These are phyloP conservation scores for Phialemonium atrogriseum DNA, from an alignment of 2,329 filamentous ascomycete species.

Conservation along the genomic window DNA sequence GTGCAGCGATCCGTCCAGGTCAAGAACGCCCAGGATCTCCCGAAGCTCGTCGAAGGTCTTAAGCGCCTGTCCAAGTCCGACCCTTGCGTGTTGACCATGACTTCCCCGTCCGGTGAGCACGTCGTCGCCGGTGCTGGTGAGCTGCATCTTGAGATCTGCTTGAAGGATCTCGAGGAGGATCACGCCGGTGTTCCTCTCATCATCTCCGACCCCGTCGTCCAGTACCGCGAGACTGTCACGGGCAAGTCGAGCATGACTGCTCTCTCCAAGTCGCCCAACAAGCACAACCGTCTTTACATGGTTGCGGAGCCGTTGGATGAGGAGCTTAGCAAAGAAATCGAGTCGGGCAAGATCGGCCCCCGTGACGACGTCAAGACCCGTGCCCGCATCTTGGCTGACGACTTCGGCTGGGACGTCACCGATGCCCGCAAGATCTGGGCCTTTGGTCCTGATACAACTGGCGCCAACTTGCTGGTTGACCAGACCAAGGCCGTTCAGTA, in stretches of 20 bases:
- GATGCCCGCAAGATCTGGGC: conserved; percentile 99
- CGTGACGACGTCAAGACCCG: conserved; percentile 99
- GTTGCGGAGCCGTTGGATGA: conserved; percentile 83
- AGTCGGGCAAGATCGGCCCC: conserved; percentile 82
- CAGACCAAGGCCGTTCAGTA: conserved; percentile 99
- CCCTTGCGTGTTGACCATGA: conserved; percentile 89
- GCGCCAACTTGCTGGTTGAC: conserved; percentile 97
- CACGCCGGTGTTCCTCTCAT: conserved; percentile 97
- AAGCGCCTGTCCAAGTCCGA: conserved; percentile 99
- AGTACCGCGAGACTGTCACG: conserved; percentile 94
- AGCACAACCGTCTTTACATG: conserved; percentile 99
- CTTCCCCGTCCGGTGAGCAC: conserved; percentile 93
- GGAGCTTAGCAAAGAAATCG: conserved; percentile 86
- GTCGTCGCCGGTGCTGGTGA: conserved; percentile 98
- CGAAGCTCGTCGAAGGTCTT: conserved; percentile 99
- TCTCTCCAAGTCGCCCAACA: conserved; percentile 99
- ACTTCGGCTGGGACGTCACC: conserved; percentile 98
- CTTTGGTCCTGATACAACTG: conserved; percentile 95
- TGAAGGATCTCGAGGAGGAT: conserved; percentile 99
- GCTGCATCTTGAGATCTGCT: conserved; percentile 98
- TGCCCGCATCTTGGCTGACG: conserved; percentile 91
- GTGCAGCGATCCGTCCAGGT: conserved; percentile 98
- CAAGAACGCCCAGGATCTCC: conserved; percentile 99
- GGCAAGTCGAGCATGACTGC: conserved; percentile 86
- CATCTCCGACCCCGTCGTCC: conserved; percentile 95